phyloP scores from a whole-genome alignment of 2,329 filamentous ascomycete genomes.

The Peltaster fructicola region DNA sequence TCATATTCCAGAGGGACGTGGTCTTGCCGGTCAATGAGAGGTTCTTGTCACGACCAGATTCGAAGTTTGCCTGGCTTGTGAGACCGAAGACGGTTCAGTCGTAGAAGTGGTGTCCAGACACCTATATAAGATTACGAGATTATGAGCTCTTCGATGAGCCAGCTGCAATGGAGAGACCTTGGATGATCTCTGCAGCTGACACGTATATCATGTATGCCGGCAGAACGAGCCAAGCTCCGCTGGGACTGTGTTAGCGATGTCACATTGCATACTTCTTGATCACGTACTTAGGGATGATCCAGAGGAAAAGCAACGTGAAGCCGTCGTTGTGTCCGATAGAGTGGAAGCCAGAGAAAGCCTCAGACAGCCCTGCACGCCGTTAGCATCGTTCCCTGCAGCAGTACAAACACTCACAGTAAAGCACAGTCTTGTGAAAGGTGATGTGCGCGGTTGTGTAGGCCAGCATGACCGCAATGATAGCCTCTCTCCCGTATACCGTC shows the following conservation, averaged over 20 bases:
- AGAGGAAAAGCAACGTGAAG: slow-evolving; percentile 36
- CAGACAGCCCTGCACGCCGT: slow-evolving; percentile 35
- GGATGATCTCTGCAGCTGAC: slow-evolving; percentile 43
- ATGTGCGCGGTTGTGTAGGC: slow-evolving; percentile 42
- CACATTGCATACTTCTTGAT: slow-evolving; percentile 11
- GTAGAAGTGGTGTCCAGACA: too few species aligned
- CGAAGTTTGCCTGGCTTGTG: slow-evolving; percentile 13
- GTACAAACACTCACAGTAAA: slow-evolving; percentile 37
- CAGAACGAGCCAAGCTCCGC: slow-evolving; percentile 46
- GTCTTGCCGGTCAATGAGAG: slow-evolving; percentile 6
- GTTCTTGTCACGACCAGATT: slow-evolving; percentile 7
- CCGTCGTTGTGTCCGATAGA: slow-evolving; percentile 45
- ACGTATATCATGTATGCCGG: slow-evolving; percentile 44
- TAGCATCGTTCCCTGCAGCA: slow-evolving; percentile 2
- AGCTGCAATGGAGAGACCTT: slow-evolving; percentile 34
- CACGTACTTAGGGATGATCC: slow-evolving; percentile 46
- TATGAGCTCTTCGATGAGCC: too few species aligned
- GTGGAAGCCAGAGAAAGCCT: slow-evolving; percentile 41
- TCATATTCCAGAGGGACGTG: slow-evolving; percentile 13
- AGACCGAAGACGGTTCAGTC: slow-evolving; percentile 12
- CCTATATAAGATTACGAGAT: too few species aligned
- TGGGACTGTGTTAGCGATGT: slow-evolving; percentile 12
- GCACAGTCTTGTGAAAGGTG: slow-evolving; percentile 49
- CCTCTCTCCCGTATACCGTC: slow-evolving; percentile 33
- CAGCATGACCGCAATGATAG: slow-evolving; percentile 38